These are phyloP conservation scores for Mycena belliarum DNA, from an alignment of 768 basidiomycete species.

Conservation along the genomic window DNA sequence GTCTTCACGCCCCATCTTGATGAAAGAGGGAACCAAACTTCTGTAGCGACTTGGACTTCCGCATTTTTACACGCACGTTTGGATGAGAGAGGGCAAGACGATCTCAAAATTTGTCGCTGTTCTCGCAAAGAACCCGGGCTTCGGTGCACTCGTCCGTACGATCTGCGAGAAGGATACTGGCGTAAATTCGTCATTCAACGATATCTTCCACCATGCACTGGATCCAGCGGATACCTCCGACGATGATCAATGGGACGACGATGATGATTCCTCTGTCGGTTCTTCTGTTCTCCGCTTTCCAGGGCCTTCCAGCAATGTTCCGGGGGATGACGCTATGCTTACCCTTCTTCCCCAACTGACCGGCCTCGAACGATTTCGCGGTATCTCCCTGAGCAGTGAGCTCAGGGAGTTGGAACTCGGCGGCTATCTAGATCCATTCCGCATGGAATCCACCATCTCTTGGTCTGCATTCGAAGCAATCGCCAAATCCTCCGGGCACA, in stretches of 20 bases:
- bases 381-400: neutral
- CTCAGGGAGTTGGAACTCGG: neutral
- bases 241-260: too few relatives aligned
- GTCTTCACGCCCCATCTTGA: too few relatives aligned
- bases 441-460: neutral
- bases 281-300: too few relatives aligned
- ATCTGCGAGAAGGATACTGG: too few relatives aligned
- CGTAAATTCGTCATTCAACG: neutral
- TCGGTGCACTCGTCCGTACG: neutral
- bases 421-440: too few relatives aligned
- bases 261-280: too few relatives aligned
- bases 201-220: too few relatives aligned
- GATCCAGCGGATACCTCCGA: neutral
- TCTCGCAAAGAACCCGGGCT: neutral
- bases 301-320: too few relatives aligned
- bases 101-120: neutral
- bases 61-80: neutral
- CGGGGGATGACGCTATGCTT: neutral
- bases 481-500: neutral
- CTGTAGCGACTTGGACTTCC: slow-evolving; percentile 3
- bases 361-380: neutral
- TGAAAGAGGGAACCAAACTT: too few relatives aligned
- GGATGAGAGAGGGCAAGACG: neutral
- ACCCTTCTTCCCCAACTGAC: neutral
- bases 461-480: slow-evolving; percentile 1